Evolutionary conservation across 768 basidiomycete species (phyloP).

Genomic region (Macrolepiota dolichaula): DNA sequence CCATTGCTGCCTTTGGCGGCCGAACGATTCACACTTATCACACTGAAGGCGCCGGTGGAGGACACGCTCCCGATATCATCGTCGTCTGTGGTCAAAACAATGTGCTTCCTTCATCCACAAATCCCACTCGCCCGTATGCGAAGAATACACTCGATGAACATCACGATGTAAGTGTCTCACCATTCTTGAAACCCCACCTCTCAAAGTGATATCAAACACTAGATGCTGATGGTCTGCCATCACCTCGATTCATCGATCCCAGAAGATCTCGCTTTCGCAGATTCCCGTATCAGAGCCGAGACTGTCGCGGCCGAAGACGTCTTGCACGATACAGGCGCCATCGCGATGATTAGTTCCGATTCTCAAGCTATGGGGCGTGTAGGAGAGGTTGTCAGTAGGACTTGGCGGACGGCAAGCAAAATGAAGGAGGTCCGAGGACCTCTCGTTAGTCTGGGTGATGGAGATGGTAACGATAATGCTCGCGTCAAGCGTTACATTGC

Average conservation of each 20-base stretch:
- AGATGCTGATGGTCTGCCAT: slow-evolving; percentile 99
- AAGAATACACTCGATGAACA: slow-evolving; percentile 95
- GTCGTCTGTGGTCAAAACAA: slow-evolving; percentile 89
- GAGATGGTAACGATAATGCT: slow-evolving; percentile 70
- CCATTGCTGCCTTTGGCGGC: slow-evolving; percentile 84
- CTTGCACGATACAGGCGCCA: slow-evolving; percentile 87
- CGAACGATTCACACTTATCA: slow-evolving; percentile 98
- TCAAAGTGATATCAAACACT: not conserved
- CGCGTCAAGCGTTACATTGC: slow-evolving; percentile 93
- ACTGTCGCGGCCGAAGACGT: slow-evolving; percentile 98
- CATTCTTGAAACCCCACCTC: not conserved
- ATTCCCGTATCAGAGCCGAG: slow-evolving; percentile 94
- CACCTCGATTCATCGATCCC: slow-evolving; percentile 89
- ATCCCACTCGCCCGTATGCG: slow-evolving; percentile 91
- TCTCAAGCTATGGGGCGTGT: slow-evolving; percentile 99
- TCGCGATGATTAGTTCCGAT: slow-evolving; percentile 95
- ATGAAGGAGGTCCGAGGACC: slow-evolving; percentile 81
- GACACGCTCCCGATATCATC: slow-evolving; percentile 98
- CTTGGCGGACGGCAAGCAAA: slow-evolving; percentile 97
- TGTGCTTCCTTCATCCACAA: slow-evolving; percentile 94
- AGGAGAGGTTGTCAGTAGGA: slow-evolving; percentile 87
- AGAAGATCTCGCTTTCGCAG: slow-evolving; percentile 94
- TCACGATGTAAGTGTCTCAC: slow-evolving; percentile 67
- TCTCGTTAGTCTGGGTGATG: slow-evolving; percentile 66
- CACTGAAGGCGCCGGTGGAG: slow-evolving; percentile 93